Conservation (phyloP, 345 rosid genomes). For the Ceriops zippeliana region DNA sequence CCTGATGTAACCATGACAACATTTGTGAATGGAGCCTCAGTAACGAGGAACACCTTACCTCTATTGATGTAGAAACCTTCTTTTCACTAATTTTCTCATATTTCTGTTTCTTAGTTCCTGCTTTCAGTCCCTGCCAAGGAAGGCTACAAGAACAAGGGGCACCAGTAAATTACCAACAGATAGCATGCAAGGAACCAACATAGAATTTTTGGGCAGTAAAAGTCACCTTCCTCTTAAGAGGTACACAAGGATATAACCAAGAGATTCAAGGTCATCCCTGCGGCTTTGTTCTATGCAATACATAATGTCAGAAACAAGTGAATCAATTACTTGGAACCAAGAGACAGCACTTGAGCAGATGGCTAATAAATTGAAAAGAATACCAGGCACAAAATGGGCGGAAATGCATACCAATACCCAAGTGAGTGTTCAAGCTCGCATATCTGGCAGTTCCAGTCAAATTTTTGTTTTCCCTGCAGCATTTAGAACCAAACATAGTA, state of each 20-base stretch:
- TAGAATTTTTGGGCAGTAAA: slow-evolving; percentile 14
- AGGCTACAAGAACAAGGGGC: slow-evolving; percentile 45
- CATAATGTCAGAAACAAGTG: background rate
- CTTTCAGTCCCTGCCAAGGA: slow-evolving; percentile 96
- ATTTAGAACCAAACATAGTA: background rate
- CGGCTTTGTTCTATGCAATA: slow-evolving; percentile 80
- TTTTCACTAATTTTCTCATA: slow-evolving; percentile 88
- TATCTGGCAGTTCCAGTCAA: slow-evolving; percentile 93
- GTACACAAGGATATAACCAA: slow-evolving; percentile 91
- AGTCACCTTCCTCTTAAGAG: slow-evolving; percentile 82
- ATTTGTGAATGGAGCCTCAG: background rate
- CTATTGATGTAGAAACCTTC: slow-evolving; percentile 82
- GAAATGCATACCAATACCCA: slow-evolving; percentile 68
- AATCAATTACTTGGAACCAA: background rate
- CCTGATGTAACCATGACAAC: background rate
- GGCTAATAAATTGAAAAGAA: slow-evolving; percentile 4
- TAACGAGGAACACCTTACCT: slow-evolving; percentile 40
- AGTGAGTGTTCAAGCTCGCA: slow-evolving; percentile 96
- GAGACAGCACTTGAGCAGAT: background rate
- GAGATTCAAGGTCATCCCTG: slow-evolving; percentile 93
- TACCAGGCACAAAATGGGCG: background rate
- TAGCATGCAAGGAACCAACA: slow-evolving; percentile 1
- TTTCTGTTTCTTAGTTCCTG: slow-evolving; percentile 89
- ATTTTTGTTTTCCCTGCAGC: slow-evolving; percentile 81
- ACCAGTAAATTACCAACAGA: slow-evolving; percentile 7